Evolutionary conservation across 148 eudicot species (phyloP).

Genomic region (Chenopodium berlandieri): DNA sequence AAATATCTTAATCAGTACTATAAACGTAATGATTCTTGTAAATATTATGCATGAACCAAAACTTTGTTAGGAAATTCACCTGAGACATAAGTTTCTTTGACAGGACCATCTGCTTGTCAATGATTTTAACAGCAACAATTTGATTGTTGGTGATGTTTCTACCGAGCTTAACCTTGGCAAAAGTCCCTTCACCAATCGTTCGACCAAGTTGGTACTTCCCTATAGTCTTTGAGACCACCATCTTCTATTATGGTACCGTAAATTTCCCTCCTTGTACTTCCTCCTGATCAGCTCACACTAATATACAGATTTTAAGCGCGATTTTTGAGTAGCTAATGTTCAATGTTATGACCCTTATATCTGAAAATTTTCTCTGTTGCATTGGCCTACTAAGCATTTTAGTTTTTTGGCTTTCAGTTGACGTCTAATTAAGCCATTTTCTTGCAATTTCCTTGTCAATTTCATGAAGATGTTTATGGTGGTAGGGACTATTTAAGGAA

Average conservation of each 20-base stretch:
- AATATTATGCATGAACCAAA: background rate
- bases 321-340: background rate
- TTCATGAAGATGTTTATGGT: background rate
- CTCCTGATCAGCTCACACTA: background rate
- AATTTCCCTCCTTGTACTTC: background rate
- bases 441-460: background rate
- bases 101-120: slow-evolving; percentile 47
- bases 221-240: slow-evolving; percentile 35
- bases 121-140: slow-evolving; percentile 55
- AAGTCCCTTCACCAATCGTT: slow-evolving; percentile 57
- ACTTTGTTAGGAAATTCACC: slow-evolving; percentile 18
- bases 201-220: slow-evolving; percentile 51
- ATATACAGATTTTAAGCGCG: background rate
- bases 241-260: background rate
- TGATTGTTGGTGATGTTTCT: slow-evolving; percentile 33
- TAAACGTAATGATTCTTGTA: background rate
- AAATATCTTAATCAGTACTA: background rate
- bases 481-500: background rate
- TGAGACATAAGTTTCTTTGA: slow-evolving; percentile 47
- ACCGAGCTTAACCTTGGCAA: slow-evolving; percentile 55
- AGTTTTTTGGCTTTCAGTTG: background rate
- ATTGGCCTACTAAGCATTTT: background rate
- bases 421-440: background rate
- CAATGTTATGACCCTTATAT: background rate
- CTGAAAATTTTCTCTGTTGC: background rate